Conservation (phyloP, 106 monocot species). For the Xerophyta viscosa region DNA sequence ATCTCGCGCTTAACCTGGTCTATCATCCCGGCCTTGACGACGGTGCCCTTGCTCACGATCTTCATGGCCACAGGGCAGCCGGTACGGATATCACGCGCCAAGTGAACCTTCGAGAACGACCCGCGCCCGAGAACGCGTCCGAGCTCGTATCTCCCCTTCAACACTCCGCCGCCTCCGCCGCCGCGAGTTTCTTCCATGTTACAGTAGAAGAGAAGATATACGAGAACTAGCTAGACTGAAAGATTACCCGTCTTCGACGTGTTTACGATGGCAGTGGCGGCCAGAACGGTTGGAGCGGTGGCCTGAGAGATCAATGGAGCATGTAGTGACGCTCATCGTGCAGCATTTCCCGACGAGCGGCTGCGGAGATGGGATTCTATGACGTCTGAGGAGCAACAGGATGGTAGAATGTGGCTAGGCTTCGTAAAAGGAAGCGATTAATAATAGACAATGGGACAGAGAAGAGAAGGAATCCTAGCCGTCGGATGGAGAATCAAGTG, state of each 20-base stretch:
- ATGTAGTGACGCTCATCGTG: too few species aligned
- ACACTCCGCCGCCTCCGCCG: constrained; percentile 20
- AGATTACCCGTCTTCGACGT: constrained; percentile 59
- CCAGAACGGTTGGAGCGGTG: constrained; percentile 2
- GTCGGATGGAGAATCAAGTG: too few species aligned
- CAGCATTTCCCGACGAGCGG: too few species aligned
- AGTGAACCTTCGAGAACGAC: constrained; percentile 49
- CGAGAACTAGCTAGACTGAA: too few species aligned
- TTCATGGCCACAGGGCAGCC: constrained; percentile 46
- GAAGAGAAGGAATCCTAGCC: too few species aligned
- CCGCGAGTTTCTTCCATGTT: constrained; percentile 21
- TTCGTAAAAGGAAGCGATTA: too few species aligned
- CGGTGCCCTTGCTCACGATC: constrained; percentile 55
- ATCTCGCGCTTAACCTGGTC: constrained; percentile 76
- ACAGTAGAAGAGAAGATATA: too few species aligned
- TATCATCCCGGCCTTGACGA: constrained; percentile 44
- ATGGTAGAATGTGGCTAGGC: too few species aligned
- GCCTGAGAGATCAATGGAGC: neutral
- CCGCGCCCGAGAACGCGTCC: constrained; percentile 65
- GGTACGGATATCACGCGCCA: constrained; percentile 31
- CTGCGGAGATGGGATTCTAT: neutral
- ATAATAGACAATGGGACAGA: too few species aligned
- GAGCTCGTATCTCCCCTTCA: constrained; percentile 71
- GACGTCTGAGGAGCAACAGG: too few species aligned
- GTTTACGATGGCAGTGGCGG: constrained; percentile 59